Evolutionary conservation across 768 basidiomycete genomes (phyloP).

Genomic region (Leucocoprinus birnbaumii): DNA sequence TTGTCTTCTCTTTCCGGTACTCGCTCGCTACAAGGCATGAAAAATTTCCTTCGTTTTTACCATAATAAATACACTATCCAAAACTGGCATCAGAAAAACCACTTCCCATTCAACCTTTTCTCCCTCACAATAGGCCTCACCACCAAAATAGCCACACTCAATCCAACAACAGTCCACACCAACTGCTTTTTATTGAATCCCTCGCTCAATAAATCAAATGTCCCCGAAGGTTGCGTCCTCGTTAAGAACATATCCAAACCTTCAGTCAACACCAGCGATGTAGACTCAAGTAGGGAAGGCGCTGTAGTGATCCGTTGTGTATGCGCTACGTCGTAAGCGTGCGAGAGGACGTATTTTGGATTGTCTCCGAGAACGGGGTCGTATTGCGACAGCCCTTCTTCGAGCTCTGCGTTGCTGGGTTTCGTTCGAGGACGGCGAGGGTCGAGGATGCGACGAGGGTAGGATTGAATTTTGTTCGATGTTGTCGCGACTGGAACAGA

Average conservation of each 20-base stretch:
- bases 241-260: slow-evolving; percentile 91
- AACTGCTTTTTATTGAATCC: slow-evolving; percentile 93
- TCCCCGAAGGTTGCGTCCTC: slow-evolving; percentile 79
- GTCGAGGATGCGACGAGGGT: slow-evolving; percentile 73
- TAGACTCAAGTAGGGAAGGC: slow-evolving; percentile 88
- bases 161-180: slow-evolving; percentile 71
- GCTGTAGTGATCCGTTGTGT: slow-evolving; percentile 70
- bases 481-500: slow-evolving; percentile 57
- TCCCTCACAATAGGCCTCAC: slow-evolving; percentile 77
- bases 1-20: too few relatives aligned
- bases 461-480: slow-evolving; percentile 68
- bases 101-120: slow-evolving; percentile 65
- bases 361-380: slow-evolving; percentile 79
- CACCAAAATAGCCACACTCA: slow-evolving; percentile 74
- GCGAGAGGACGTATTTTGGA: slow-evolving; percentile 47
- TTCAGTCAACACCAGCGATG: slow-evolving; percentile 81
- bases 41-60: too few relatives aligned
- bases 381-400: slow-evolving; percentile 85
- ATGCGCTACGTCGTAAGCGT: slow-evolving; percentile 57
- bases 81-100: slow-evolving; percentile 51
- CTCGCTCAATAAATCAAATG: slow-evolving; percentile 91
- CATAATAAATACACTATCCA: not conserved
- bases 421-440: slow-evolving; percentile 80
- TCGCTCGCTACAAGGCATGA: too few relatives aligned
- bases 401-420: slow-evolving; percentile 71